Conservation (phyloP, 768 basidiomycete species). For the Rhizopogon vinicolor region DNA sequence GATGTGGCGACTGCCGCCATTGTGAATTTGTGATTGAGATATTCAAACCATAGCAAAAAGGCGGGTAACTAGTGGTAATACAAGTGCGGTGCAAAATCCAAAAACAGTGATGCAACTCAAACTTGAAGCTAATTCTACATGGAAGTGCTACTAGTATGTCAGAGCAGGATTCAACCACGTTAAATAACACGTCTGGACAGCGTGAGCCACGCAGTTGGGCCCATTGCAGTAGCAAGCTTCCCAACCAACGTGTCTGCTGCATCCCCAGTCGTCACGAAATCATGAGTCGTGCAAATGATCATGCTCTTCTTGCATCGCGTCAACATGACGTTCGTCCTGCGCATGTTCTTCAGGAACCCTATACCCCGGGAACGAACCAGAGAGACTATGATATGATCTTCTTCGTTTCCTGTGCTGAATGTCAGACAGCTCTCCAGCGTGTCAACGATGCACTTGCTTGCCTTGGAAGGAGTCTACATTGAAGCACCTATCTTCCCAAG, state of each 20-base stretch:
- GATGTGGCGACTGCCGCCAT: too few relatives aligned
- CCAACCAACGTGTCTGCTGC: constrained; percentile 21
- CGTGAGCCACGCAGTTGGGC: constrained; percentile 9
- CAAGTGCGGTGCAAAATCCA: too few relatives aligned
- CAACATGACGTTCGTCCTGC: constrained; percentile 83
- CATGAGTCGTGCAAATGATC: constrained; percentile 58
- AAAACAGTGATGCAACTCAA: too few relatives aligned
- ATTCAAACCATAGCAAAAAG: too few relatives aligned
- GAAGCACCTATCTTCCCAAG: constrained; percentile 64
- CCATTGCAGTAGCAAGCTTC: constrained; percentile 13
- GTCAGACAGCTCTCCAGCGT: constrained; percentile 11
- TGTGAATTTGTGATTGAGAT: too few relatives aligned
- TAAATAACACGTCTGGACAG: constrained; percentile 4
- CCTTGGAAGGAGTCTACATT: constrained; percentile 83
- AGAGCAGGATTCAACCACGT: constrained; percentile 23
- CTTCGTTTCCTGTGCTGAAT: constrained; percentile 63
- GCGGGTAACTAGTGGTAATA: too few relatives aligned
- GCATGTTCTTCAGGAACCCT: constrained; percentile 63
- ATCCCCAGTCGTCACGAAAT: constrained; percentile 12
- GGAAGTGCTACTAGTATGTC: too few relatives aligned
- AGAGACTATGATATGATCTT: constrained; percentile 68
- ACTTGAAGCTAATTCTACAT: too few relatives aligned
- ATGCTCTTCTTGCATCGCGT: constrained; percentile 71
- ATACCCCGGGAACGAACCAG: constrained; percentile 52
- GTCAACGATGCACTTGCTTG: constrained; percentile 35